phyloP scores from a whole-genome alignment of 768 basidiomycete species.

The Leucocoprinus birnbaumii region DNA sequence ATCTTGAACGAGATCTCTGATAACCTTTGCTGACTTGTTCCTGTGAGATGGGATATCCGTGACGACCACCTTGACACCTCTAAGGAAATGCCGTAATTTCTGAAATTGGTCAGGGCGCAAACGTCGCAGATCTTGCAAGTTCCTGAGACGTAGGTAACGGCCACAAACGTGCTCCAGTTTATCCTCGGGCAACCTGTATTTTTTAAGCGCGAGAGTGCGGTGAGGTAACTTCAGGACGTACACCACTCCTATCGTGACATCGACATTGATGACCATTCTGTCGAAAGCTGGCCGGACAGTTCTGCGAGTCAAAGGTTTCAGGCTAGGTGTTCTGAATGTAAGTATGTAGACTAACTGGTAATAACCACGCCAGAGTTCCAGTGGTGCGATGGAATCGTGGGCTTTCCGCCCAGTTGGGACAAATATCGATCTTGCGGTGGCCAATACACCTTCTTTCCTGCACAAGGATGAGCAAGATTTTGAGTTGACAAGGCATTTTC shows the following conservation, averaged over 20 bases:
- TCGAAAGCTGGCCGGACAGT: conserved; percentile 38
- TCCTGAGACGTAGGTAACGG: conserved; percentile 15
- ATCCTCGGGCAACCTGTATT: conserved; percentile 23
- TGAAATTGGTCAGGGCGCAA: conserved; percentile 15
- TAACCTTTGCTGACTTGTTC: conserved; percentile 21
- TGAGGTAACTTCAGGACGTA: no score
- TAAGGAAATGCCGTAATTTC: conserved; percentile 24
- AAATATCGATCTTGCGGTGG: conserved; percentile 8
- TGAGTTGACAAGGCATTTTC: not conserved
- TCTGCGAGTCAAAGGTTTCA: conserved; percentile 21
- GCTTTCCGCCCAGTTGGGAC: not conserved
- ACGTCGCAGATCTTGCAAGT: conserved; percentile 17
- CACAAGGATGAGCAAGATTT: not conserved
- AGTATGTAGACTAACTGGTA: conserved; percentile 32
- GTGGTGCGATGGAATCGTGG: conserved; percentile 19
- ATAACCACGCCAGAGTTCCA: conserved; percentile 39
- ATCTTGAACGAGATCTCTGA: conserved; percentile 24
- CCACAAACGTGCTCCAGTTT: conserved; percentile 21
- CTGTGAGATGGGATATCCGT: conserved; percentile 16
- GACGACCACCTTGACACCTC: conserved; percentile 25
- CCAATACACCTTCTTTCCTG: conserved; percentile 7
- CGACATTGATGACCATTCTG: conserved; percentile 37
- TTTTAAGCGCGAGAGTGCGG: no score
- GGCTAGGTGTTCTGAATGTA: not conserved
- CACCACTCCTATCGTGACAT: conserved; percentile 39